Percentiles rank a stretch among this genome's conserved stretches.
Evolutionary conservation across 108 stramenopile genomes (phyloP).

Genomic region (Skeletonema grethae): DNA sequence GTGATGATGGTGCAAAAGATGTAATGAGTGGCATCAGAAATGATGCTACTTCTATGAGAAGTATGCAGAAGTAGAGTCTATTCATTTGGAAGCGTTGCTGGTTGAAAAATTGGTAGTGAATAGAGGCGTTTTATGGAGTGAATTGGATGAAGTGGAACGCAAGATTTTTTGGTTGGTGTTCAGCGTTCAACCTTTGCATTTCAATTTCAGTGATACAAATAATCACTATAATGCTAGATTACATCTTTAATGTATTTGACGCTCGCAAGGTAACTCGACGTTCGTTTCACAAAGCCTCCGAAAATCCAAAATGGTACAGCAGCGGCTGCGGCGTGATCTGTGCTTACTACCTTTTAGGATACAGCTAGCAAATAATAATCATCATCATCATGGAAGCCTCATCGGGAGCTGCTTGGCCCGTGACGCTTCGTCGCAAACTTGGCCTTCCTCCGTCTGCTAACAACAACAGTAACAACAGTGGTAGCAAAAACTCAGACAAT

Average conservation of each 20-base stretch:
- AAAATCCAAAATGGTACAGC: too few relatives aligned
- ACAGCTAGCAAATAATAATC: too few relatives aligned
- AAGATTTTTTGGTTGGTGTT: neutral
- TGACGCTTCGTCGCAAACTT: conserved; percentile 33
- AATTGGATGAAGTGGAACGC: too few relatives aligned
- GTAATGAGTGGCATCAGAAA: neutral
- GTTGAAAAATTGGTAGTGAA: too few relatives aligned
- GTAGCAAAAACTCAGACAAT: neutral
- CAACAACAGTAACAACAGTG: neutral
- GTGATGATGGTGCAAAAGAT: neutral
- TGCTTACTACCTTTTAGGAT: too few relatives aligned
- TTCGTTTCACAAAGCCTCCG: too few relatives aligned
- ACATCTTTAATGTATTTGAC: too few relatives aligned
- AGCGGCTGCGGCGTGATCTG: too few relatives aligned
- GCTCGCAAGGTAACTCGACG: too few relatives aligned
- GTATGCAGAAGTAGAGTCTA: neutral
- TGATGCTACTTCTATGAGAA: neutral
- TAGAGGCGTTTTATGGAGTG: too few relatives aligned
- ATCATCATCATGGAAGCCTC: neutral
- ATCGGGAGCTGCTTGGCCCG: conserved; percentile 28
- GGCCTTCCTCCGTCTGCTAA: conserved; percentile 11
- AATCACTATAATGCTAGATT: too few relatives aligned
- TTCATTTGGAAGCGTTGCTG: neutral
- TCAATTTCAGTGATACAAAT: neutral
- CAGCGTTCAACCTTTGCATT: neutral